Percentiles rank a stretch among this genome's conserved stretches.
Evolutionary conservation across 495 filamentous ascomycete species (phyloP).

Genomic region (Podospora pseudoanserina): DNA sequence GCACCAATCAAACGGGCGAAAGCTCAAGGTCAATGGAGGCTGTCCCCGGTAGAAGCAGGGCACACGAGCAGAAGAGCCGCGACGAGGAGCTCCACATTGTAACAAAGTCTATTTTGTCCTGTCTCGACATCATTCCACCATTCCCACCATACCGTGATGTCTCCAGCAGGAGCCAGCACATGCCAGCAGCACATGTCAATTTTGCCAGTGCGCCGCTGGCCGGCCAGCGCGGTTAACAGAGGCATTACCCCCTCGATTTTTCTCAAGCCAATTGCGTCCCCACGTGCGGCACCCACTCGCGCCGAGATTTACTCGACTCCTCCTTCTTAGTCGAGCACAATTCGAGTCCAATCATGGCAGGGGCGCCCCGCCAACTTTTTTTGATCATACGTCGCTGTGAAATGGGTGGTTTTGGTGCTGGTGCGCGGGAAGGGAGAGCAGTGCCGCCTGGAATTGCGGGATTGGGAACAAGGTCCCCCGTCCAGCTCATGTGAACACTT

Average conservation of each 20-base stretch:
- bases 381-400: conserved; percentile 20
- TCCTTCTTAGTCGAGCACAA: neutral
- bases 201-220: neutral
- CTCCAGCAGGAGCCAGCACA: neutral
- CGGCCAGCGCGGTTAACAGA: conserved; percentile 26
- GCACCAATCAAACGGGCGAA: neutral
- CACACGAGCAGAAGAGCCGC: neutral
- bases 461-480: conserved; percentile 3
- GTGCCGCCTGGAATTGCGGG: conserved; percentile 8
- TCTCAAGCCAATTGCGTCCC: conserved; percentile 21
- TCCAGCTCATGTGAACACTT: conserved; percentile 23
- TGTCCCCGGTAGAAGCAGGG: neutral
- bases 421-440: neutral
- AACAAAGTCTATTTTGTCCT: conserved; percentile 22
- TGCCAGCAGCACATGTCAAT: neutral
- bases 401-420: conserved; percentile 10
- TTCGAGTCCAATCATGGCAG: conserved; percentile 22
- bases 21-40: neutral
- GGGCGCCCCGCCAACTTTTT: conserved; percentile 18
- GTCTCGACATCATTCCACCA: conserved; percentile 15
- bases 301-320: conserved; percentile 11
- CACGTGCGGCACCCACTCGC: conserved; percentile 23
- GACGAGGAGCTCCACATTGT: conserved; percentile 5
- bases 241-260: conserved; percentile 16
- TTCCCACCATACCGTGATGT: neutral